Evolutionary conservation across 768 basidiomycete species (phyloP).

Genomic region (Pisolithus sp.): DNA sequence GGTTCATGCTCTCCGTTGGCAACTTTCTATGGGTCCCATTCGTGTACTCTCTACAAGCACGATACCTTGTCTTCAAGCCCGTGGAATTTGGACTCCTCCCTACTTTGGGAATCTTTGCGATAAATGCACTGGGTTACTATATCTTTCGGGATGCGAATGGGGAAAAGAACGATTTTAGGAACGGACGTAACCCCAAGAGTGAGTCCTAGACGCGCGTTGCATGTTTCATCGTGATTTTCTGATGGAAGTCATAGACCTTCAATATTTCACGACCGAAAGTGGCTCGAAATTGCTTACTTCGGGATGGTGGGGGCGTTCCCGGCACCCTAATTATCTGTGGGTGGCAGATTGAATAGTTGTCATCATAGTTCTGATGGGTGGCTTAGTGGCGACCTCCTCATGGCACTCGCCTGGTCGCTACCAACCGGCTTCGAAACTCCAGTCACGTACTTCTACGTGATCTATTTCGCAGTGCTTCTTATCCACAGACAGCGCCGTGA

Average conservation of each 20-base stretch:
- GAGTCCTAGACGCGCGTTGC: neutral
- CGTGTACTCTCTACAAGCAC: slow-evolving; percentile 87
- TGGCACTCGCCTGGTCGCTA: slow-evolving; percentile 90
- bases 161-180: slow-evolving; percentile 95
- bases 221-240: slow-evolving; percentile 2
- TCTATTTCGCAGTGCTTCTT: slow-evolving; percentile 85
- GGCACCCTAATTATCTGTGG: slow-evolving; percentile 89
- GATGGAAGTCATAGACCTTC: slow-evolving; percentile 48
- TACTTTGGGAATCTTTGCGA: slow-evolving; percentile 51
- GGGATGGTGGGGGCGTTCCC: slow-evolving; percentile 95
- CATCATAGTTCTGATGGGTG: neutral
- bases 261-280: slow-evolving; percentile 71
- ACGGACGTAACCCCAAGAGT: slow-evolving; percentile 94
- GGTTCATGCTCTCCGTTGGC: slow-evolving; percentile 95
- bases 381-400: slow-evolving; percentile 73
- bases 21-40: slow-evolving; percentile 94
- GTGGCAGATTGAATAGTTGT: slow-evolving; percentile 13
- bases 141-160: slow-evolving; percentile 86
- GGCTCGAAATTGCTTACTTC: slow-evolving; percentile 90
- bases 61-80: slow-evolving; percentile 88
- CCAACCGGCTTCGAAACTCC: slow-evolving; percentile 90
- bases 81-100: slow-evolving; percentile 61
- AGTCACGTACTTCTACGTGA: slow-evolving; percentile 91
- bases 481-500: slow-evolving; percentile 87
- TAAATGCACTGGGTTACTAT: slow-evolving; percentile 74